Conservation (phyloP, 768 basidiomycete genomes). For the Leccinum variicolor region DNA sequence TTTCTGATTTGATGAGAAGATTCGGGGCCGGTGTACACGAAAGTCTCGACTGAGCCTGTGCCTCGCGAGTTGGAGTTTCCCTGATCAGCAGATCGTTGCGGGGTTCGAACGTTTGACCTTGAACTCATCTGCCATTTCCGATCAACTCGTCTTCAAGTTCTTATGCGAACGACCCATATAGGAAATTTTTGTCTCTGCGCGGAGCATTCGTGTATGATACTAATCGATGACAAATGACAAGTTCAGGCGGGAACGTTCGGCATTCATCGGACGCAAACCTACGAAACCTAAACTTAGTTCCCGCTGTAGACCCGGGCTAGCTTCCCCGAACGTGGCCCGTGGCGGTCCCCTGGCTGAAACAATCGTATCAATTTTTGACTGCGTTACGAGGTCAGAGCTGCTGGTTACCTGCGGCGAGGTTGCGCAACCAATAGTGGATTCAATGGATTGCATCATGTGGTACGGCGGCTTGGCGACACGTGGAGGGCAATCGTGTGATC, state of each 20-base stretch:
- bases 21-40: neutral
- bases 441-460: neutral
- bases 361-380: neutral
- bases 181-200: neutral
- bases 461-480: neutral
- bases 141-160: neutral
- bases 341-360: neutral
- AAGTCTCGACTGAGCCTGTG: neutral
- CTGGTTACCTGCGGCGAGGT: neutral
- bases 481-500: neutral
- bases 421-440: neutral
- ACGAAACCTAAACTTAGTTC: neutral
- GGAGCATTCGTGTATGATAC: neutral
- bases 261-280: neutral
- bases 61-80: neutral
- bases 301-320: neutral
- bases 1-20: neutral
- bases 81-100: neutral
- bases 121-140: neutral
- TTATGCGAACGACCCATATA: neutral
- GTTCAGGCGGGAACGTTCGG: neutral
- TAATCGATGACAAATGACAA: neutral
- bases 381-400: neutral
- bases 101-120: neutral
- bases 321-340: neutral